These are phyloP conservation scores for Thelephora terrestris DNA, from an alignment of 1,284 basidiomycete genomes.

Conservation along the genomic window DNA sequence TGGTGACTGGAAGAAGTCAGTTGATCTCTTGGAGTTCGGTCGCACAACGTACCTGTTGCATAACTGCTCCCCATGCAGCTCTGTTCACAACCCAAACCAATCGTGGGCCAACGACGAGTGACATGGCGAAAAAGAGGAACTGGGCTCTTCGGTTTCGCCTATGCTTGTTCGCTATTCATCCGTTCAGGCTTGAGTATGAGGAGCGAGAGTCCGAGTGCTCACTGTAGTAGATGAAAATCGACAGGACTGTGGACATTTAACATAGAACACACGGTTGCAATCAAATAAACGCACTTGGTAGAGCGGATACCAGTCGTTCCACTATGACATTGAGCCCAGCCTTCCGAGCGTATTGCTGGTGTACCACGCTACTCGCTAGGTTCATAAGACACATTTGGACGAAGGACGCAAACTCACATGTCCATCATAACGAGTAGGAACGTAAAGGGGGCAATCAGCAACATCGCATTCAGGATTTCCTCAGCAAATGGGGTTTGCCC, in stretches of 20 bases:
- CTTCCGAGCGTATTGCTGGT: constrained; percentile 61
- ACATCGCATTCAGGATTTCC: constrained; percentile 53
- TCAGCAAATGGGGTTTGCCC: constrained; percentile 41
- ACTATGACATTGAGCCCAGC: constrained; percentile 35
- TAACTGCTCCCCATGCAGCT: constrained; percentile 54
- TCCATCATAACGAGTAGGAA: constrained; percentile 69
- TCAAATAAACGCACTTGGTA: constrained; percentile 50
- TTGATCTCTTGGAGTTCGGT: not conserved
- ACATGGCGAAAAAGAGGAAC: constrained; percentile 43
- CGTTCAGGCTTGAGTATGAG: not conserved
- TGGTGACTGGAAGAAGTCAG: constrained; percentile 38
- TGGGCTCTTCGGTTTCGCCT: constrained; percentile 47
- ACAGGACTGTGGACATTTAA: constrained; percentile 39
- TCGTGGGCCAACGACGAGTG: constrained; percentile 46
- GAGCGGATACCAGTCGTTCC: constrained; percentile 46
- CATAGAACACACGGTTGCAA: not conserved
- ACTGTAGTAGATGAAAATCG: constrained; percentile 73
- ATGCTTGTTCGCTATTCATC: constrained; percentile 45
- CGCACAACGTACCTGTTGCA: constrained; percentile 48
- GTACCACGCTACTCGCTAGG: constrained; percentile 44
- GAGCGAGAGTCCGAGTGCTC: constrained; percentile 19
- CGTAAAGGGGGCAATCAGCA: constrained; percentile 59
- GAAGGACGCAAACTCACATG: constrained; percentile 38
- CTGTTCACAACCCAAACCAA: constrained; percentile 63
- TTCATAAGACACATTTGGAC: not conserved